Percentiles rank a stretch among this genome's conserved stretches.
phyloP scores from a whole-genome alignment of 305 asterid species.

The Euphrasia arctica region DNA sequence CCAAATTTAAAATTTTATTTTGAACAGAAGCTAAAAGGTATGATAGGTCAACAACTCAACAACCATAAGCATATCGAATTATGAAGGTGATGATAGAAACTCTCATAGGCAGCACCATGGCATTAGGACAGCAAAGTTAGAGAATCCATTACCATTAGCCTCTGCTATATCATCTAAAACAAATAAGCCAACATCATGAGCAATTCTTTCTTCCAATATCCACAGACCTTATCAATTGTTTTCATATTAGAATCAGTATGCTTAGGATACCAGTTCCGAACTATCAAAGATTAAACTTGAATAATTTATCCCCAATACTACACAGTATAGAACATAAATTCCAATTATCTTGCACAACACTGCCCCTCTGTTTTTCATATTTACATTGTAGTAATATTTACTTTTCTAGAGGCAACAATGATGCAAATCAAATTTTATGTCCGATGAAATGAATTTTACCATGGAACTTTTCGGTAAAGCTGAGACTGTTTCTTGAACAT shows the following conservation, averaged over 20 bases:
- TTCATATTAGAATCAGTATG: not conserved
- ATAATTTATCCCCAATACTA: too few relatives aligned
- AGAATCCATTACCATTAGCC: slow-evolving; percentile 18
- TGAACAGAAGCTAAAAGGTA: slow-evolving; percentile 16
- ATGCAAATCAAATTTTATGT: not conserved
- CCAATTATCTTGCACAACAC: slow-evolving; percentile 7
- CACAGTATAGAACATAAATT: not conserved
- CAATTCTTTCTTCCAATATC: slow-evolving; percentile 30
- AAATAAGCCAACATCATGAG: slow-evolving; percentile 42
- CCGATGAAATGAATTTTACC: not conserved
- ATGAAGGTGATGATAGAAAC: slow-evolving; percentile 46
- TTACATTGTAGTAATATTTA: not conserved
- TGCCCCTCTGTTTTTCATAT: not conserved
- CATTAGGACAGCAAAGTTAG: slow-evolving; percentile 53
- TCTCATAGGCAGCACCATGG: slow-evolving; percentile 62
- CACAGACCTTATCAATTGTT: not conserved
- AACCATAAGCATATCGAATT: slow-evolving; percentile 42
- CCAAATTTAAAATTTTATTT: slow-evolving; percentile 21
- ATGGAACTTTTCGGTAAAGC: not conserved
- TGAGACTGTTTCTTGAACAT: not conserved
- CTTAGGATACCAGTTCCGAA: not conserved
- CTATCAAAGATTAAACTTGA: slow-evolving; percentile 7
- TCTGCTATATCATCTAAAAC: slow-evolving; percentile 20
- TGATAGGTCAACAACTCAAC: slow-evolving; percentile 25
- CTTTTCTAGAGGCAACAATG: slow-evolving; percentile 5